Evolutionary conservation across 352 stramenopile species (phyloP), one percentile per base, ranked within the genome.

Genomic region (Elongisporangium anandrum): DNA sequence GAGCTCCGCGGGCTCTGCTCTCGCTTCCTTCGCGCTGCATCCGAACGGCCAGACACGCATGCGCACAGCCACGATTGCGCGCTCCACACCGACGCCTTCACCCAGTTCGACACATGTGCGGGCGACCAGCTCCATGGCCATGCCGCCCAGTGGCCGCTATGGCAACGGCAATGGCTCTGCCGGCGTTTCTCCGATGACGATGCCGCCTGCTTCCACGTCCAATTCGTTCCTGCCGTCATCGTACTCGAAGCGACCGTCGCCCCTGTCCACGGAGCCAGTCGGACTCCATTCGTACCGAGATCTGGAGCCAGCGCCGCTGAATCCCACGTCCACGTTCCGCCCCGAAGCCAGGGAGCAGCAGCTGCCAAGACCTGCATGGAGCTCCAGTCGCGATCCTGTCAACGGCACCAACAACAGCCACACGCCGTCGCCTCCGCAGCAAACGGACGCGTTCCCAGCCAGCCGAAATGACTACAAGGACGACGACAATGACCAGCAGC

Each of bases 1-100:
- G 16, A 17, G 21, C 23, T n/a, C 56, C 7, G 6, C 56, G 10
- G 55, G 57, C 34, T 57, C 57, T 7, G 45, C 52, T 5, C 20
- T 69, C 24, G 61, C 48, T 15, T 52, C 66, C 1, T 72, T 69
- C n/a, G 45, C 65, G 20, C 47, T 66, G 47, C 58, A 55, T 3
- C 54, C 59, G 19, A 63, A 59, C 50, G 59, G 56, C 19, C 16
- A 57, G 4, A 55, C 56, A 3, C 20, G 26, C 49, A n/a, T 17
- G 53, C 15, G 50, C 39, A 8, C 16, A 34, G 12, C 17, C 41
- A 20, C 57, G 57, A 19, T 26, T 26, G 26, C 17, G 51, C 57
- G 12, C 57, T 47, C 6, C 29, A 39, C 22, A 50, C n/a, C 29
- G 45, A 20, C 10, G 29, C 49, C 19, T 61, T 61, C 20, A 48